Conservation (phyloP, 2,329 filamentous ascomycete genomes). For the Aspergillus latus region DNA sequence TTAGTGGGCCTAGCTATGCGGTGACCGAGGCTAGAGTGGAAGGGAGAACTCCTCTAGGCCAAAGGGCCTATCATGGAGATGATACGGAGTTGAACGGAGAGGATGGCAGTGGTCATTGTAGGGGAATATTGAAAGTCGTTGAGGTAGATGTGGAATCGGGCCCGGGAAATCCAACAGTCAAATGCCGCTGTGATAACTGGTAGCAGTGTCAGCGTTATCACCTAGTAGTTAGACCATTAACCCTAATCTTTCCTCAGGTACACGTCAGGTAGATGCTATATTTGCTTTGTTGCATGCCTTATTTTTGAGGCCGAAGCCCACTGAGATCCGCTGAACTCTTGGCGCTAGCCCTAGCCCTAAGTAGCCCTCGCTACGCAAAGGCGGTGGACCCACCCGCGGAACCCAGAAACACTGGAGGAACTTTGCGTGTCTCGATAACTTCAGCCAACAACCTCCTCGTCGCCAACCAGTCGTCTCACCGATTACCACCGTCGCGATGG, state of each 20-base stretch:
- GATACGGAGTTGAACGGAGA: background rate
- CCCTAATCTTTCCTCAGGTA: background rate
- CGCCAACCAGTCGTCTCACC: slow-evolving; percentile 34
- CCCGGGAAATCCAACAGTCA: slow-evolving; percentile 1
- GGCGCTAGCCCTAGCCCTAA: slow-evolving; percentile 43
- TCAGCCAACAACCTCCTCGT: slow-evolving; percentile 28
- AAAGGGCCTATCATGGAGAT: background rate
- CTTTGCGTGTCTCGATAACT: slow-evolving; percentile 22
- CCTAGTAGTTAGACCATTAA: background rate
- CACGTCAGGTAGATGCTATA: too few species aligned
- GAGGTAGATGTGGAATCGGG: slow-evolving; percentile 25
- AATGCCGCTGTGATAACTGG: background rate
- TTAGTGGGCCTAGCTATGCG: slow-evolving; percentile 14
- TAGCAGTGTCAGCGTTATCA: background rate
- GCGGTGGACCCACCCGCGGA: slow-evolving; percentile 29
- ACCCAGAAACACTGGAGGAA: slow-evolving; percentile 20
- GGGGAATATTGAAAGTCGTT: slow-evolving; percentile 23
- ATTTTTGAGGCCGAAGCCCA: background rate
- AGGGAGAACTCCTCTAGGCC: background rate
- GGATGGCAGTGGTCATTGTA: background rate
- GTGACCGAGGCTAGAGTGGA: slow-evolving; percentile 16
- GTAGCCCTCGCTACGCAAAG: slow-evolving; percentile 40
- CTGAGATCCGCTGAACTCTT: background rate
- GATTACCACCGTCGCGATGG: slow-evolving; percentile 46
- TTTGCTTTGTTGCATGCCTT: slow-evolving; percentile 2